Evolutionary conservation across 495 filamentous ascomycete genomes (phyloP).

Genomic region (Cryomyces minteri): DNA sequence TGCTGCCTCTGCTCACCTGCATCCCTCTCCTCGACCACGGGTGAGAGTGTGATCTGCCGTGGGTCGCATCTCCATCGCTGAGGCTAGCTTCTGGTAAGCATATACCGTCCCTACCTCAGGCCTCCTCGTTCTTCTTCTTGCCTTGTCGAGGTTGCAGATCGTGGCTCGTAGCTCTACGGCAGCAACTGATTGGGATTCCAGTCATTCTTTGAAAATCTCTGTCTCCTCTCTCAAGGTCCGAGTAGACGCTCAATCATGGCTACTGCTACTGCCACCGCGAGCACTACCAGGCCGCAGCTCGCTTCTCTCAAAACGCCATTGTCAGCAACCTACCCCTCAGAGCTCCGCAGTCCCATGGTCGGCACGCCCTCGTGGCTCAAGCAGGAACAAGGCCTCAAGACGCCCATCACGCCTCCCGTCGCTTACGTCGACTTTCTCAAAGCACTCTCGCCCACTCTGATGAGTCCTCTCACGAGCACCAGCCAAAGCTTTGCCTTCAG

Average conservation of each 20-base stretch:
- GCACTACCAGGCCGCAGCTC: neutral
- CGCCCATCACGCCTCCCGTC: slow-evolving; percentile 79
- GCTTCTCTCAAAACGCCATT: slow-evolving; percentile 53
- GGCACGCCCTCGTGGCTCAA: slow-evolving; percentile 30
- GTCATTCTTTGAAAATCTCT: too few species aligned
- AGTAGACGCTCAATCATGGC: neutral
- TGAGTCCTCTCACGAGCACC: slow-evolving; percentile 21
- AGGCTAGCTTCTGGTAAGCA: too few species aligned
- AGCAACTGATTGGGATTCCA: too few species aligned
- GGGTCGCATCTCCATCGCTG: too few species aligned
- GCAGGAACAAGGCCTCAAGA: slow-evolving; percentile 39
- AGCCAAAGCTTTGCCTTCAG: slow-evolving; percentile 19
- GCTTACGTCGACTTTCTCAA: slow-evolving; percentile 90
- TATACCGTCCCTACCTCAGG: too few species aligned
- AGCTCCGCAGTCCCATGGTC: slow-evolving; percentile 41
- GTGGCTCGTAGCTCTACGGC: too few species aligned
- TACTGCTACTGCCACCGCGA: neutral
- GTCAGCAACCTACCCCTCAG: slow-evolving; percentile 61
- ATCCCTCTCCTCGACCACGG: too few species aligned
- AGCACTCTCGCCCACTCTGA: slow-evolving; percentile 48
- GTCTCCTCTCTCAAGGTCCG: too few species aligned
- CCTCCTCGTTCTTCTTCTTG: too few species aligned
- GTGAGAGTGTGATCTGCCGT: too few species aligned
- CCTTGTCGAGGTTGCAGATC: too few species aligned
- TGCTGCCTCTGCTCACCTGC: too few species aligned